Percentiles rank a stretch among this genome's conserved stretches.
phyloP scores from a whole-genome alignment of 805 yeast genomes.

The Saccharomycopsis synnaedendra region DNA sequence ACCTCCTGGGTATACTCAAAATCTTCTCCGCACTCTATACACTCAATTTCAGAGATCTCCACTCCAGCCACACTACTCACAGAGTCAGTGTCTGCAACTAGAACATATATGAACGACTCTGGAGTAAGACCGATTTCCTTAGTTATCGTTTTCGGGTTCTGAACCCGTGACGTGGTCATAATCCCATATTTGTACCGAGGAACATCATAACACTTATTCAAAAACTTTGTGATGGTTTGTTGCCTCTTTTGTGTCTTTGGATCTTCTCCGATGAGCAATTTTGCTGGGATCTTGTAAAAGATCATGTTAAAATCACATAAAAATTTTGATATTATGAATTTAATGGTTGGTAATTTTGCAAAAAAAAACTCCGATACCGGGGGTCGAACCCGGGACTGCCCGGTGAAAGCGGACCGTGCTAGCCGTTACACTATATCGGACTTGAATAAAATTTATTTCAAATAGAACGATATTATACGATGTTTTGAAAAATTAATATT shows the following conservation, averaged over 20 bases:
- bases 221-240: constrained; percentile 20
- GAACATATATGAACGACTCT: neutral
- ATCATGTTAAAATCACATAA: neutral
- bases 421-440: constrained; percentile 79
- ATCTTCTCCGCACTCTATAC: constrained; percentile 11
- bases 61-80: no score
- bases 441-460: neutral
- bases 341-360: neutral
- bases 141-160: constrained; percentile 17
- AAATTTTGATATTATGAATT: no score
- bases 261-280: neutral
- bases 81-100: neutral
- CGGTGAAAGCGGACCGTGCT: constrained; percentile 81
- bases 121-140: constrained; percentile 22
- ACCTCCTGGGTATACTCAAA: constrained; percentile 18
- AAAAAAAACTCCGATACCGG: constrained; percentile 57
- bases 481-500: no score
- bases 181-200: constrained; percentile 33
- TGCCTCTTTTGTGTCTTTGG: neutral
- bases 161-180: constrained; percentile 32
- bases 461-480: no score
- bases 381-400: constrained; percentile 81
- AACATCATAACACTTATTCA: constrained; percentile 41
- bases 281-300: constrained; percentile 1
- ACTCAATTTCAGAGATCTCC: constrained; percentile 9